Conservation (phyloP, 345 rosid genomes). For the Murraya paniculata region DNA sequence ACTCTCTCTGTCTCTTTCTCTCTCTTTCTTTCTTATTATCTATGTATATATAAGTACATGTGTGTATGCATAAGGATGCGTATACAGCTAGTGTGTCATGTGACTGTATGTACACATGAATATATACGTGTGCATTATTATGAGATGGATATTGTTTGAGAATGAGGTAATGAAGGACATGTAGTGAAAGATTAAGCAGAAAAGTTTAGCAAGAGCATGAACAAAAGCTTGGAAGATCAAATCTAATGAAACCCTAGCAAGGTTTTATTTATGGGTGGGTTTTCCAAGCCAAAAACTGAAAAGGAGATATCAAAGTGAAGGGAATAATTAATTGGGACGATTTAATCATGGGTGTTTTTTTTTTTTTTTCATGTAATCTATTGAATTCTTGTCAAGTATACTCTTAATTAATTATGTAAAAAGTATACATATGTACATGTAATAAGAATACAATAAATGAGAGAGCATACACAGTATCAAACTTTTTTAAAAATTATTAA, state of each 20-base stretch:
- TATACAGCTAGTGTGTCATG: not conserved
- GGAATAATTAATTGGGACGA: not conserved
- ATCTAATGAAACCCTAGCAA: not conserved
- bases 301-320: not conserved
- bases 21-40: not conserved
- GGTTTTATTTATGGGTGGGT: not conserved
- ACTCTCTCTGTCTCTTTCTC: not conserved
- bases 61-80: not conserved
- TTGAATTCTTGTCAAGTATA: too few relatives aligned
- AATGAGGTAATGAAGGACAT: not conserved
- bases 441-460: too few relatives aligned
- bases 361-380: too few relatives aligned
- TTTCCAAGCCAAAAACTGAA: not conserved
- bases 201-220: not conserved
- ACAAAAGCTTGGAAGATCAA: not conserved
- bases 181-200: not conserved
- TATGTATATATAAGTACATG: not conserved
- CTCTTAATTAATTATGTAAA: too few relatives aligned
- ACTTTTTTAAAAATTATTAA: too few relatives aligned
- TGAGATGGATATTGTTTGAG: too few relatives aligned
- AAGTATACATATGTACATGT: too few relatives aligned
- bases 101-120: too few relatives aligned
- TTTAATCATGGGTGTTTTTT: too few relatives aligned
- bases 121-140: not conserved
- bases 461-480: too few relatives aligned